Evolutionary conservation across 306 rosid genomes (phyloP), one percentile per base, ranked within the genome.

Genomic region (Alnus rubra): DNA sequence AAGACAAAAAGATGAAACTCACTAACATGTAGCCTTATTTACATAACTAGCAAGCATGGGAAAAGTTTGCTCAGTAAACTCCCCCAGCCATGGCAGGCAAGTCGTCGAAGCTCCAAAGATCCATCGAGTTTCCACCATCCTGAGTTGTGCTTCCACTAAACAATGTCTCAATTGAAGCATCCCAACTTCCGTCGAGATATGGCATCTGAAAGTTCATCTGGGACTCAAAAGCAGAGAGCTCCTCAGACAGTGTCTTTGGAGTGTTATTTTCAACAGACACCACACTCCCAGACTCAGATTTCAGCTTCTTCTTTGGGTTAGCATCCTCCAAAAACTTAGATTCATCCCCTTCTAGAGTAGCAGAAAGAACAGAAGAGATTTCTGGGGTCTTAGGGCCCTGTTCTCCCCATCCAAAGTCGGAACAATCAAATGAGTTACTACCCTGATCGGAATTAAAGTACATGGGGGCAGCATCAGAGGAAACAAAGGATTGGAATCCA

Each of bases 21-120:
- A 91, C 94, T 87, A 78, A 87, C 97, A 84, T 91, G 94, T 83
- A 85, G 94, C 92, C 88, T 93, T 95, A 91, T 95, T 95, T 95
- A 93, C 97, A 91, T 87, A 84, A 76, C 50, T 50, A 79, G 79
- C 70, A 71, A 37, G 72, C 82, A 47, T 28, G 78, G 63, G 62
- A 68, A 63, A 67, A 73, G 74, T 53, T 78, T 60, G 81, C 85
- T 90, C 19, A 95, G 89, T 86, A 90, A 59, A 6, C 87, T 65
- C 89, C 93, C 37, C 89, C 95, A 54, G 75, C 76, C 71, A 87
- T 2, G 62, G 85, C 50, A 33, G 97, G 82, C 78, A 90, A 60
- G 62, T 95, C 99, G 58, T 91, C 96, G 28, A 93, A 95, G 89
- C 82, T 86, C 99, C 97, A 95, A 48, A 93, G 88, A 77, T 86